Base-by-base conservation (phyloP, 169 alveolate species). In the Cyclospora cayetanensis region DNA sequence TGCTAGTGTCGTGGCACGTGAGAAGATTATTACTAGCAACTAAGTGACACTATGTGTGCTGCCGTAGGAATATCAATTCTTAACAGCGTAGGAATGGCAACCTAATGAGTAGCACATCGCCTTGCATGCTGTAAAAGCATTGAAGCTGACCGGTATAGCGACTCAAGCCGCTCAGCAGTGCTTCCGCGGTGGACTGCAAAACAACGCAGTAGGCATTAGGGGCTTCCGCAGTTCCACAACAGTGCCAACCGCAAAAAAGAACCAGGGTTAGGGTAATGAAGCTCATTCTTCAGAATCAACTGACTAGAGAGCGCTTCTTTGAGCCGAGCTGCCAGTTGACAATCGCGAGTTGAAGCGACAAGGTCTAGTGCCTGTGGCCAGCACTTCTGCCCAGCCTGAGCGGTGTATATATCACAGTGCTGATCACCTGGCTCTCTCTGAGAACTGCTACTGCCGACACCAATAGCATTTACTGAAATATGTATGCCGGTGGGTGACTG, bases 271-370 rank as follows among this genome's bases (percentile, higher is more conserved):
- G n/a, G n/a, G n/a, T n/a, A n/a, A n/a, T 50, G 63, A 50, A 0
- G 63, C 12, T 18, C 63, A 2, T 50, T 50, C 63, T 50, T 18
- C 63, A 18, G 63, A 50, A 50, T 50, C 63, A 18, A 50, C 80
- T 68, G 9, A 68, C 80, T 68, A 34, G 80, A 68, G 43, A 68
- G 80, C 1, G 9, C 50, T 68, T n/a, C 80, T 25, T 68, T 68
- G 18, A 68, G 80, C 15, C 50, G 22, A 20, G 39, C 41, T 31
- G 35, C 22, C 12, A 68, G 80, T 50, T 35, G 4, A 1, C 52
- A 35, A 31, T 68, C 80, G n/a, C 50, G 27, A 68, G 80, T 35
- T 15, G 27, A 18, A 20, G 50, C 80, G 18, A 68, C 80, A 27
- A 68, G 41, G 2, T 68, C 34, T 7, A 68, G 52, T 22, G 80